Percentiles rank a stretch among this genome's conserved stretches.
phyloP scores from a whole-genome alignment of 2,329 filamentous ascomycete species.

The Rhynchosporium secalis region DNA sequence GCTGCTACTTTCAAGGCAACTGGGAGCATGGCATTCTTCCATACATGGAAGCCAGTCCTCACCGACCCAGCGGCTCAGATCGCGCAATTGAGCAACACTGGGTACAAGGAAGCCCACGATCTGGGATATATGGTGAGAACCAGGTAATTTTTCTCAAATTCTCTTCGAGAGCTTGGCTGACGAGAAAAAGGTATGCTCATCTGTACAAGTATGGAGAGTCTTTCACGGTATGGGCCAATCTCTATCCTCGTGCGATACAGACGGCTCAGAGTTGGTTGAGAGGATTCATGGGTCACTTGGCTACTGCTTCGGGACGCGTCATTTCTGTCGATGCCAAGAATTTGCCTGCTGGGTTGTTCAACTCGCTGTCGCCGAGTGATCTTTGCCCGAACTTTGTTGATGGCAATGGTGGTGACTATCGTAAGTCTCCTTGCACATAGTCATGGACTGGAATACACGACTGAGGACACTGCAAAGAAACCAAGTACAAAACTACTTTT shows the following conservation, averaged over 20 bases:
- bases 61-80: conserved; percentile 57
- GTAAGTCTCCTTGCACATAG: conserved; percentile 15
- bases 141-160: conserved; percentile 32
- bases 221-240: conserved; percentile 65
- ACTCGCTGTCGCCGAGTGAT: conserved; percentile 64
- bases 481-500: conserved; percentile 51
- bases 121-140: conserved; percentile 55
- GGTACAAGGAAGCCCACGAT: conserved; percentile 61
- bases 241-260: conserved; percentile 63
- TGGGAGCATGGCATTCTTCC: conserved; percentile 56
- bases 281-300: conserved; percentile 59
- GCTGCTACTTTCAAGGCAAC: conserved; percentile 53
- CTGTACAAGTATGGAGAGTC: conserved; percentile 47
- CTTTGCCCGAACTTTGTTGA: conserved; percentile 61
- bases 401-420: conserved; percentile 48
- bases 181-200: conserved; percentile 44
- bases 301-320: conserved; percentile 54
- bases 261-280: conserved; percentile 61
- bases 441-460: not conserved
- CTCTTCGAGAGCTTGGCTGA: conserved; percentile 13
- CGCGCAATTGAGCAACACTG: conserved; percentile 58
- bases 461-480: not conserved
- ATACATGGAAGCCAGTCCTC: conserved; percentile 58
- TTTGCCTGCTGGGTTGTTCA: conserved; percentile 54
- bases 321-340: conserved; percentile 58